Conservation (phyloP, 257 asterid genomes). For the Capsicum chinense region DNA sequence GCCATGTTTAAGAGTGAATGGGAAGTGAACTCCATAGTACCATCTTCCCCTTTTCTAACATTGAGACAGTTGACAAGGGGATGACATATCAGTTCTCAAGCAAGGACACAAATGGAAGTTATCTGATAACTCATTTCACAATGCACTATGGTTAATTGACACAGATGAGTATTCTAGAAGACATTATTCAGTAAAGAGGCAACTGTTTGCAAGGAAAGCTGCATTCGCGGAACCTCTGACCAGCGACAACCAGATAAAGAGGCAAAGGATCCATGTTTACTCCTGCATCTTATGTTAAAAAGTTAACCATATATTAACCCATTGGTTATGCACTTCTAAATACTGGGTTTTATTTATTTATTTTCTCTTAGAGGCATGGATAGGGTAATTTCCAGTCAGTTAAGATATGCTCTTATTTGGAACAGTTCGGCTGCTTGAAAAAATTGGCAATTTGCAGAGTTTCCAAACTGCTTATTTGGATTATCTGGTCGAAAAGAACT, state of each 20-base stretch:
- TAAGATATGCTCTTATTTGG: neutral
- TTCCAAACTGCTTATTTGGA: neutral
- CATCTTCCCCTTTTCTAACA: neutral
- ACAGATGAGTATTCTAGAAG: neutral
- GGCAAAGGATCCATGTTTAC: neutral
- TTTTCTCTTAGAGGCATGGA: neutral
- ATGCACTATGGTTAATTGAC: neutral
- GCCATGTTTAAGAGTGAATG: neutral
- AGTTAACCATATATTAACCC: neutral
- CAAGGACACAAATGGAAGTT: neutral
- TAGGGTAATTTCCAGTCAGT: neutral
- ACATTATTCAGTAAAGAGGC: neutral
- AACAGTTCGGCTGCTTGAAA: neutral
- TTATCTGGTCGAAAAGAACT: neutral
- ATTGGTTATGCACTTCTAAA: neutral
- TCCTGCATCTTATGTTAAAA: conserved; percentile 2
- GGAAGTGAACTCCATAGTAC: neutral
- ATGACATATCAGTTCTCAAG: neutral
- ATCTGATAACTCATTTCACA: neutral
- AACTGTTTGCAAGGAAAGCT: neutral
- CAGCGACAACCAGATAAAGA: neutral
- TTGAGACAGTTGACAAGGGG: neutral
- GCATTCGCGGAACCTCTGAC: neutral
- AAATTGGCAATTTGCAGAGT: neutral
- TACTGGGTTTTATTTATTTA: neutral